Evolutionary conservation across 768 basidiomycete genomes (phyloP).

Genomic region (Terana coerulea): DNA sequence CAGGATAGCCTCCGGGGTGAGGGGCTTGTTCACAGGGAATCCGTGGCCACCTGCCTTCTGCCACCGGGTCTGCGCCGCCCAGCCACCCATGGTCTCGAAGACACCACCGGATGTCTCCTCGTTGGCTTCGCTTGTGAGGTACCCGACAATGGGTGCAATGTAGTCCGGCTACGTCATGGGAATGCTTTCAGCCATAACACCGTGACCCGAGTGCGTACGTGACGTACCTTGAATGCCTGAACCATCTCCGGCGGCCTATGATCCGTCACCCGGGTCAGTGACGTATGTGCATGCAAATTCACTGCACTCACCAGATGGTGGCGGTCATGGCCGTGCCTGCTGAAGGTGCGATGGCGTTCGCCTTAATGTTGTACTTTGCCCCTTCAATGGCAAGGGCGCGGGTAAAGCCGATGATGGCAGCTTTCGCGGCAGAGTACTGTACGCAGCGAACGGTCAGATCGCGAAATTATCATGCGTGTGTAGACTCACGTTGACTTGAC

Average conservation of each 20-base stretch:
- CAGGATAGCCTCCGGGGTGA: conserved; percentile 78
- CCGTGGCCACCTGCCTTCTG: conserved; percentile 84
- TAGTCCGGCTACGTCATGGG: conserved; percentile 66
- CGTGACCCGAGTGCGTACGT: too few species aligned
- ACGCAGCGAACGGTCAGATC: too few species aligned
- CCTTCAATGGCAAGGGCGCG: conserved; percentile 90
- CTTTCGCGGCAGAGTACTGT: conserved; percentile 90
- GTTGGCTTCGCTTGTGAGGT: conserved; percentile 80
- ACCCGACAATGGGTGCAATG: conserved; percentile 91
- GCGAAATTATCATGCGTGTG: neutral
- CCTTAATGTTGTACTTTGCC: conserved; percentile 83
- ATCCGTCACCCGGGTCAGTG: neutral
- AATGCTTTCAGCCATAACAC: too few species aligned
- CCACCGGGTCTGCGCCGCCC: conserved; percentile 92
- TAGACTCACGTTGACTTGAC: conserved; percentile 75
- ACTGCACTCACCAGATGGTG: conserved; percentile 79
- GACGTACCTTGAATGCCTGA: conserved; percentile 76
- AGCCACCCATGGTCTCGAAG: conserved; percentile 88
- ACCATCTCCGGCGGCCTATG: conserved; percentile 78
- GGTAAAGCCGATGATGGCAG: conserved; percentile 88
- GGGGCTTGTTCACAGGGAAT: conserved; percentile 74
- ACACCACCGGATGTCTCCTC: conserved; percentile 65
- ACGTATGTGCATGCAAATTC: conserved; percentile 20
- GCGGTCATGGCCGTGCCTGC: conserved; percentile 92
- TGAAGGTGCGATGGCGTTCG: conserved; percentile 82